Evolutionary conservation across 2,329 filamentous ascomycete species (phyloP).

Genomic region (Epichloe scottii): DNA sequence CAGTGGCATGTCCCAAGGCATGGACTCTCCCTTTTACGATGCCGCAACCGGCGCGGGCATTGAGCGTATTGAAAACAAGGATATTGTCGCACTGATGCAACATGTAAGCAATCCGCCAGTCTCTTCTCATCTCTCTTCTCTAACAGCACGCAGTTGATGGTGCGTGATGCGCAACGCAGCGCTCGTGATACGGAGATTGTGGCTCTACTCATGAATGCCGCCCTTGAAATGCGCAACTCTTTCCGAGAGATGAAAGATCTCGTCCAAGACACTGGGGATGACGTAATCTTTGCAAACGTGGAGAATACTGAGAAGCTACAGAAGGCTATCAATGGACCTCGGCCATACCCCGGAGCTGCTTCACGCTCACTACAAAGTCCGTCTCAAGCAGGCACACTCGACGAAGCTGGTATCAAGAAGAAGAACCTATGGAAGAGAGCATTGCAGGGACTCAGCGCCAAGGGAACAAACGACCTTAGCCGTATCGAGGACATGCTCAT

Average conservation of each 20-base stretch:
- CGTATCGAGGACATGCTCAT: constrained; percentile 88
- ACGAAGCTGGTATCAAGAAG: constrained; percentile 60
- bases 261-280: constrained; percentile 72
- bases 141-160: constrained; percentile 54
- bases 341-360: constrained; percentile 60
- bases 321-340: constrained; percentile 71
- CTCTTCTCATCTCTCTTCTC: constrained; percentile 1
- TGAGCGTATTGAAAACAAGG: constrained; percentile 87
- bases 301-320: constrained; percentile 80
- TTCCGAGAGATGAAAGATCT: constrained; percentile 93
- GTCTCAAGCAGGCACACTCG: constrained; percentile 41
- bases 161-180: constrained; percentile 90
- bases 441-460: constrained; percentile 78
- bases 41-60: constrained; percentile 76
- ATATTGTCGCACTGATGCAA: constrained; percentile 96
- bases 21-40: constrained; percentile 83
- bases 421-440: constrained; percentile 90
- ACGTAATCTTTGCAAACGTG: constrained; percentile 75
- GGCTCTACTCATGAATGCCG: constrained; percentile 83
- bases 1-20: constrained; percentile 85
- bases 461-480: constrained; percentile 75
- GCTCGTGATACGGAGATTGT: constrained; percentile 94
- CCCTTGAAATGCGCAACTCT: constrained; percentile 91
- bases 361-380: constrained; percentile 46
- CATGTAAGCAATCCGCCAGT: constrained; percentile 44